phyloP scores from a whole-genome alignment of 306 rosid species.

The Mimosa pudica region DNA sequence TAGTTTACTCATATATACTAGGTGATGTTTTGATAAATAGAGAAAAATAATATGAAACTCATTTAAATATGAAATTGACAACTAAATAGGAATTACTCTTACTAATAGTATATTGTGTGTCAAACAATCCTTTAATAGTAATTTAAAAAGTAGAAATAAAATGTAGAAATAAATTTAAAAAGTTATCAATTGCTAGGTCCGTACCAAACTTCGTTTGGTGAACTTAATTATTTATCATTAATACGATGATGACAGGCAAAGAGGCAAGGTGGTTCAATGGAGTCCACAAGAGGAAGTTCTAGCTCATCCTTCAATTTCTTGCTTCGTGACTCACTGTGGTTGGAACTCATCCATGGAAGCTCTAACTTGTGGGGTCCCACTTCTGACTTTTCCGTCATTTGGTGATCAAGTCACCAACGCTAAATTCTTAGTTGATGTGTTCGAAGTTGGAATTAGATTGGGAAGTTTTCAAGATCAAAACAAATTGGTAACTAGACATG shows the following conservation, averaged over 20 bases:
- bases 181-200: no score
- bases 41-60: no score
- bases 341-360: slow-evolving; percentile 82
- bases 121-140: no score
- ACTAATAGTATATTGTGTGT: no score
- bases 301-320: slow-evolving; percentile 57
- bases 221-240: no score
- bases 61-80: no score
- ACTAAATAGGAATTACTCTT: no score
- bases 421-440: slow-evolving; percentile 63
- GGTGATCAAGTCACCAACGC: slow-evolving; percentile 82
- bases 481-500: slow-evolving; percentile 48
- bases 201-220: no score
- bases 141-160: no score
- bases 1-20: no score
- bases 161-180: no score
- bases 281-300: slow-evolving; percentile 68
- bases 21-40: no score
- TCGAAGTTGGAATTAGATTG: slow-evolving; percentile 51
- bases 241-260: slow-evolving; percentile 23
- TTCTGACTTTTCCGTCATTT: slow-evolving; percentile 76
- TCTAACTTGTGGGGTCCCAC: slow-evolving; percentile 55
- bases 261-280: slow-evolving; percentile 65
- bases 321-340: slow-evolving; percentile 74
- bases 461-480: slow-evolving; percentile 38